Evolutionary conservation across 2,329 filamentous ascomycete species (phyloP).

Genomic region (Penicillium verrucosum): DNA sequence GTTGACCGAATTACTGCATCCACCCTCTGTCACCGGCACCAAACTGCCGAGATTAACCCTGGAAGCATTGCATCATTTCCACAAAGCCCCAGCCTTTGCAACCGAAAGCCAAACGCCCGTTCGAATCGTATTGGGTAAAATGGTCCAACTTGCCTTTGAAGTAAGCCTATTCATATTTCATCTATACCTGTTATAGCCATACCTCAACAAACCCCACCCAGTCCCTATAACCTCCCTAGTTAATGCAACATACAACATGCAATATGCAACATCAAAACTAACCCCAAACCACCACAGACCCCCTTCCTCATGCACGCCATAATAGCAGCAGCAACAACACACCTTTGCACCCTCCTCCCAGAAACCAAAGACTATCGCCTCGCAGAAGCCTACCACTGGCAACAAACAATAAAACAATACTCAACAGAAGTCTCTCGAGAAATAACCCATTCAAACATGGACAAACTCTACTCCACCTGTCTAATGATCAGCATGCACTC

Average conservation of each 20-base stretch:
- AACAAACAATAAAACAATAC: constrained; percentile 36
- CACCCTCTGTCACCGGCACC: not conserved
- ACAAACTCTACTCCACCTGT: constrained; percentile 38
- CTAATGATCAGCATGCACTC: constrained; percentile 38
- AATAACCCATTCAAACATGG: constrained; percentile 35
- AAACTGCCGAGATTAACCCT: constrained; percentile 4
- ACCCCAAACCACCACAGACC: constrained; percentile 20
- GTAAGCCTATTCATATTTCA: constrained; percentile 15
- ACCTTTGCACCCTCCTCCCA: constrained; percentile 29
- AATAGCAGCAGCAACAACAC: constrained; percentile 31
- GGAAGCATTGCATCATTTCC: constrained; percentile 32
- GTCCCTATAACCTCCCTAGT: not conserved
- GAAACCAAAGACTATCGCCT: constrained; percentile 27
- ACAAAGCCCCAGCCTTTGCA: constrained; percentile 14
- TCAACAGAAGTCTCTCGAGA: constrained; percentile 28
- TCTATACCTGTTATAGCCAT: not conserved
- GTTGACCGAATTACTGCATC: constrained; percentile 25
- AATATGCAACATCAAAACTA: not conserved
- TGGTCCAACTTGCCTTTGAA: constrained; percentile 32
- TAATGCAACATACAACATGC: not conserved
- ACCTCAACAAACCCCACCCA: not conserved
- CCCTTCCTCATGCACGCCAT: constrained; percentile 41
- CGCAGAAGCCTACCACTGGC: constrained; percentile 39
- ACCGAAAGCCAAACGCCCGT: constrained; percentile 13
- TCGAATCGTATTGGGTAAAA: constrained; percentile 22